Percentiles rank a stretch among this genome's conserved stretches.
These are phyloP conservation scores for Penicillium sp. DNA, from an alignment of 2,329 filamentous ascomycete genomes.

Conservation along the genomic window DNA sequence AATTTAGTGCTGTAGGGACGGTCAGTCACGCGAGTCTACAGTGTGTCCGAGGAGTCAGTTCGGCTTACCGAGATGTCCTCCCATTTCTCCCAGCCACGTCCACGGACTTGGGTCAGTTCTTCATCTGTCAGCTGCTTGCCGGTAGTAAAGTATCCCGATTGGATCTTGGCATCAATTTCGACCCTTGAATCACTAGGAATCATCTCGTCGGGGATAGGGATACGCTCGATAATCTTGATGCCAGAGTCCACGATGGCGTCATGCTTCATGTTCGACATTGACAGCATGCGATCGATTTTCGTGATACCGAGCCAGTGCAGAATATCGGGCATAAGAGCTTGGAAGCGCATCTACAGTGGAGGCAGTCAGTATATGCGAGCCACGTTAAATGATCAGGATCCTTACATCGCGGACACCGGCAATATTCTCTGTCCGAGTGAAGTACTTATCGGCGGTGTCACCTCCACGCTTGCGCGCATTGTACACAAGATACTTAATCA, in stretches of 20 bases:
- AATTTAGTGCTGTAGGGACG: slow-evolving; percentile 18
- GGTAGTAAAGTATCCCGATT: slow-evolving; percentile 82
- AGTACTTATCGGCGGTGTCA: slow-evolving; percentile 60
- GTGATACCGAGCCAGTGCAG: slow-evolving; percentile 97
- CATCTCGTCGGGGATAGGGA: slow-evolving; percentile 89
- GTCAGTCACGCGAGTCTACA: not conserved
- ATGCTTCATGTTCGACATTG: slow-evolving; percentile 81
- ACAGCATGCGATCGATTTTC: slow-evolving; percentile 97
- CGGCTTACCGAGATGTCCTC: slow-evolving; percentile 47
- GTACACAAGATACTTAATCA: slow-evolving; percentile 80
- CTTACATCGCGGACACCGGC: slow-evolving; percentile 77
- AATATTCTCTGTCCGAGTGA: slow-evolving; percentile 96
- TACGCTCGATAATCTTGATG: slow-evolving; percentile 77
- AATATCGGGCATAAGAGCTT: slow-evolving; percentile 96
- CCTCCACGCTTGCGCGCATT: slow-evolving; percentile 49
- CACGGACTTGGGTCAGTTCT: slow-evolving; percentile 81
- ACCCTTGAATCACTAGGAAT: slow-evolving; percentile 93
- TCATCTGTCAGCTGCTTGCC: slow-evolving; percentile 86
- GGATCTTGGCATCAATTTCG: slow-evolving; percentile 99
- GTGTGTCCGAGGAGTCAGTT: not conserved
- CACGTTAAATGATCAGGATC: not conserved
- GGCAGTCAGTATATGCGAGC: slow-evolving; percentile 13
- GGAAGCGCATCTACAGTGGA: slow-evolving; percentile 80
- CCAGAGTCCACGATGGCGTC: slow-evolving; percentile 54
- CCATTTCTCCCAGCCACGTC: slow-evolving; percentile 81